These are phyloP conservation scores for Lipomyces sp. DNA, from an alignment of 805 yeast species.

Conservation along the genomic window DNA sequence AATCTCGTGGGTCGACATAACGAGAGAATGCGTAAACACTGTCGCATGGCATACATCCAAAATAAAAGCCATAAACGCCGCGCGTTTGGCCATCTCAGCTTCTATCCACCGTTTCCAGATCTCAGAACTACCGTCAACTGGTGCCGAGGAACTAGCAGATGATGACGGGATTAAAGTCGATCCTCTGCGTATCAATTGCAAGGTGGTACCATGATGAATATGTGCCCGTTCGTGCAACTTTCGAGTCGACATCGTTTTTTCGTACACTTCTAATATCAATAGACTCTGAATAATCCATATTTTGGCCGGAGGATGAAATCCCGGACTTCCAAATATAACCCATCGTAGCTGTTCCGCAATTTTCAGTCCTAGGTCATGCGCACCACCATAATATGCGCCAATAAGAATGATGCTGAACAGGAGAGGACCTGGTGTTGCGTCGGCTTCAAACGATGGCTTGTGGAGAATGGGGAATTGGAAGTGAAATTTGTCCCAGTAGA, in stretches of 20 bases:
- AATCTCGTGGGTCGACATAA: slow-evolving; percentile 63
- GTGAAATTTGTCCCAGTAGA: slow-evolving; percentile 64
- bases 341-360: slow-evolving; percentile 68
- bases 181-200: slow-evolving; percentile 70
- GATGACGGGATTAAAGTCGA: slow-evolving; percentile 26
- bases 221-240: slow-evolving; percentile 79
- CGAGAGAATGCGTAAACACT: slow-evolving; percentile 72
- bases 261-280: slow-evolving; percentile 75
- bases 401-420: slow-evolving; percentile 60
- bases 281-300: slow-evolving; percentile 79
- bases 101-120: slow-evolving; percentile 76
- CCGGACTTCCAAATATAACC: slow-evolving; percentile 69
- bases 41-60: slow-evolving; percentile 79
- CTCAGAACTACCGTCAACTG: slow-evolving; percentile 40
- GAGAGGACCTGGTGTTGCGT: slow-evolving; percentile 54
- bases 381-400: slow-evolving; percentile 55
- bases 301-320: slow-evolving; percentile 75
- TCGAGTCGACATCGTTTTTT: slow-evolving; percentile 72
- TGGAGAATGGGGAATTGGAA: slow-evolving; percentile 65
- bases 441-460: slow-evolving; percentile 60
- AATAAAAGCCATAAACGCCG: slow-evolving; percentile 80
- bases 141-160: neutral
- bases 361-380: slow-evolving; percentile 49
- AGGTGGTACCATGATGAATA: slow-evolving; percentile 84
- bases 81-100: slow-evolving; percentile 74